Evolutionary conservation across 106 monocot genomes (phyloP), one percentile per base, ranked within the genome.

Genomic region (Dendrobium nobile): DNA sequence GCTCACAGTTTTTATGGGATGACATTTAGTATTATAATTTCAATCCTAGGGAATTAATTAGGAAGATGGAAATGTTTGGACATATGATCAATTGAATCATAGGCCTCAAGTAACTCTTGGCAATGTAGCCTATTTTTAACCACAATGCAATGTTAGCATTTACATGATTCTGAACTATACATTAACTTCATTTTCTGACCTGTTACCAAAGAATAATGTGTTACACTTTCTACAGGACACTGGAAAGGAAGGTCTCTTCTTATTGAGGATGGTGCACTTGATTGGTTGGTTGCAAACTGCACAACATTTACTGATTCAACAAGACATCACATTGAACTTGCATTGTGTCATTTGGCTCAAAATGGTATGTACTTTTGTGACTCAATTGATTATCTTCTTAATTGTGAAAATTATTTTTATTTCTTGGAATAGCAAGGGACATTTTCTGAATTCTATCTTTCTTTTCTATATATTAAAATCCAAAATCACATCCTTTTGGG

Each of bases 281-380:
- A 54, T 20, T 92, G 92, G 90, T 82, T 95, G 81, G 83, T 90
- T 74, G 72, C 81, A 19, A 92, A 87, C 54, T 85, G 82, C n/a
- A 75, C 78, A 41, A 22, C 64, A 43, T 87, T 72, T 88, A 77
- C 79, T 33, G 75, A 82, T 85, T 84, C 92, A 81, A 92, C 87
- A 16, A 85, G 80, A 77, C 85, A 87, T 17, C 92, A 95, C 47
- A 88, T 95, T 82, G 95, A 95, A 79, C 90, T 95, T 75, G 92
- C 95, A 10, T 83, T 95, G 73, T 95, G 95, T 74, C 92, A 95
- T 88, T 84, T 95, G 82, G 91, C 95, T 85, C 95, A 95, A 79
- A 92, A 95, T 87, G 88, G 95, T 95, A 85, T 42, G 42, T 13
- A 74, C 3, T 74, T 74, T 44, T 43, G 8, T 4, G 4, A 41